phyloP scores from a whole-genome alignment of 2,329 filamentous ascomycete species.

The Sordariomycetes sp. region DNA sequence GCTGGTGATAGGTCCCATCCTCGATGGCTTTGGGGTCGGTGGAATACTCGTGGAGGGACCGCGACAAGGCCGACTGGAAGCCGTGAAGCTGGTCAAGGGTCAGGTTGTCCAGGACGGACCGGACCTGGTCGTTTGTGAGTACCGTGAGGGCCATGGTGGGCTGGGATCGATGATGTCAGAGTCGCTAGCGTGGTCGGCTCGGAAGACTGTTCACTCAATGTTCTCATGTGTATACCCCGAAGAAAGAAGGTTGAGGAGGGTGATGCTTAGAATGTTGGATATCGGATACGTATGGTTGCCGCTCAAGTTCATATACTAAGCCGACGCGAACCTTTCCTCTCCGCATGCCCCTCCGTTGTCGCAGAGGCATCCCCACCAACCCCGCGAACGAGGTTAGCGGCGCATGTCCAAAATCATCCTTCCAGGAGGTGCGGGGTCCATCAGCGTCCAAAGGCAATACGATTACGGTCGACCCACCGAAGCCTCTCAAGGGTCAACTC shows the following conservation, averaged over 20 bases:
- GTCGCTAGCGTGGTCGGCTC: too few species aligned
- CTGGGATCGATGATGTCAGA: not conserved
- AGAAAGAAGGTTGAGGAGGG: not conserved
- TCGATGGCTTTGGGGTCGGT: slow-evolving; percentile 32
- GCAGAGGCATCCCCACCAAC: not conserved
- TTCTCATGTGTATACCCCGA: not conserved
- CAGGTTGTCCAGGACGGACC: slow-evolving; percentile 37
- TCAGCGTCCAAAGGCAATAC: not conserved
- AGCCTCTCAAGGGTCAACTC: not conserved
- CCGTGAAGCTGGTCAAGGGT: slow-evolving; percentile 35
- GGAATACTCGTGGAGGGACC: slow-evolving; percentile 48
- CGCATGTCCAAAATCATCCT: not conserved
- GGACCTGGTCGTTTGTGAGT: slow-evolving; percentile 43
- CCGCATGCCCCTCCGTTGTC: not conserved
- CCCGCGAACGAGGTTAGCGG: not conserved
- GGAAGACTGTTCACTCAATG: too few species aligned
- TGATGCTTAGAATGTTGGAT: too few species aligned
- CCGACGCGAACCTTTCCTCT: not conserved
- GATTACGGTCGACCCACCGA: not conserved
- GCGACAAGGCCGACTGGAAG: slow-evolving; percentile 33
- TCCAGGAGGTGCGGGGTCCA: not conserved
- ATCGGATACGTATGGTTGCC: too few species aligned
- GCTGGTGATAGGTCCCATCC: slow-evolving; percentile 37
- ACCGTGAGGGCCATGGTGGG: slow-evolving; percentile 41
- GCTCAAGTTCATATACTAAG: not conserved